These are phyloP conservation scores for Alternaria brassicae DNA, from an alignment of 2,329 filamentous ascomycete genomes.

Conservation along the genomic window DNA sequence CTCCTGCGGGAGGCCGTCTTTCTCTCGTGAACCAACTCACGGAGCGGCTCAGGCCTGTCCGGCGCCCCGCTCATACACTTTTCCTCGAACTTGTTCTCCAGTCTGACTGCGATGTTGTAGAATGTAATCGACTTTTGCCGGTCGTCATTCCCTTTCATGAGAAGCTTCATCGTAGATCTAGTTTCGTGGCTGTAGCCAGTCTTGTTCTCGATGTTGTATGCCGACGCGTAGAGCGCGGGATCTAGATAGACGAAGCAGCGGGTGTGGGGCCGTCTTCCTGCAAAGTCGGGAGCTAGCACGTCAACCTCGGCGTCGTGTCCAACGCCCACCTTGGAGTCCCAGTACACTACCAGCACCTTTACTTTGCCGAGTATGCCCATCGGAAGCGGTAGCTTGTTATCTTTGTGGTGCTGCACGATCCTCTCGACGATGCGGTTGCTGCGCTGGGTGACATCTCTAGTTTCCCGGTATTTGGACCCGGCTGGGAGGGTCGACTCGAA, in stretches of 20 bases:
- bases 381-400: constrained; percentile 2
- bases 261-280: constrained; percentile 8
- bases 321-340: constrained; percentile 14
- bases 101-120: constrained; percentile 16
- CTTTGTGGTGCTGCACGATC: constrained; percentile 13
- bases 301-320: constrained; percentile 13
- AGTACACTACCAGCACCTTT: constrained; percentile 17
- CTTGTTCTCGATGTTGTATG: constrained; percentile 14
- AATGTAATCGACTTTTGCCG: constrained; percentile 15
- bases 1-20: neutral
- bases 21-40: constrained; percentile 11
- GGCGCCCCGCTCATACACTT: constrained; percentile 5
- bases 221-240: constrained; percentile 4
- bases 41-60: constrained; percentile 16
- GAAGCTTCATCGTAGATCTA: constrained; percentile 17
- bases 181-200: constrained; percentile 19
- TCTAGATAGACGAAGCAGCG: constrained; percentile 18
- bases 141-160: constrained; percentile 14
- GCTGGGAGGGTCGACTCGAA: constrained; percentile 14
- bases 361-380: constrained; percentile 18
- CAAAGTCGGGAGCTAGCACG: constrained; percentile 10
- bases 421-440: constrained; percentile 19
- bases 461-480: constrained; percentile 7
- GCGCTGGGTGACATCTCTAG: constrained; percentile 14
- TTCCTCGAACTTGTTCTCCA: constrained; percentile 21